Percentiles rank a stretch among this genome's conserved stretches.
Evolutionary conservation across 2,329 filamentous ascomycete genomes (phyloP).

Genomic region (Hypomyces perniciosus): DNA sequence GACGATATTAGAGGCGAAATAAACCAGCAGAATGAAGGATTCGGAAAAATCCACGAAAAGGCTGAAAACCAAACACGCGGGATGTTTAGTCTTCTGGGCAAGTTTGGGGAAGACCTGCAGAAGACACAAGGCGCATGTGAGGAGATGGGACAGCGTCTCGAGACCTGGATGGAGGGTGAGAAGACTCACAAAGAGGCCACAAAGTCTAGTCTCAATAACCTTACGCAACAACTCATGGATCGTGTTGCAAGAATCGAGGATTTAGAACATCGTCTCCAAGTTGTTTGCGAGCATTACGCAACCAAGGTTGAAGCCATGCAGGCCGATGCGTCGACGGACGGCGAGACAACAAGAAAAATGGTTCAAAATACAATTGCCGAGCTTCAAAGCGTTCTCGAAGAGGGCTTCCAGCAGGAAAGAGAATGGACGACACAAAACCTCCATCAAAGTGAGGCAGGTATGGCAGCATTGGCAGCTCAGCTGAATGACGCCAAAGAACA

Average conservation of each 20-base stretch:
- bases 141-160: slow-evolving; percentile 14
- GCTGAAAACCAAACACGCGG: background rate
- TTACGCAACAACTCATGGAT: slow-evolving; percentile 16
- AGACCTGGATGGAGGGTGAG: slow-evolving; percentile 9
- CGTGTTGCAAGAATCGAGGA: slow-evolving; percentile 18
- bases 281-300: slow-evolving; percentile 15
- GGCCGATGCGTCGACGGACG: slow-evolving; percentile 6
- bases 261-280: slow-evolving; percentile 18
- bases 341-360: slow-evolving; percentile 13
- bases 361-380: slow-evolving; percentile 16
- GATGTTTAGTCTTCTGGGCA: background rate
- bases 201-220: slow-evolving; percentile 9
- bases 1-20: slow-evolving; percentile 1
- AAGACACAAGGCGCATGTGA: slow-evolving; percentile 13
- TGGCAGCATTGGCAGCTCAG: slow-evolving; percentile 8
- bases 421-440: slow-evolving; percentile 15
- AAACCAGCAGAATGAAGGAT: background rate
- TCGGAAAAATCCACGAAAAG: background rate
- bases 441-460: background rate
- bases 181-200: slow-evolving; percentile 4
- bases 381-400: slow-evolving; percentile 18
- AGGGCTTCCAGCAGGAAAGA: slow-evolving; percentile 19
- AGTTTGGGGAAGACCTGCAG: background rate
- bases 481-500: slow-evolving; percentile 18
- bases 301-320: slow-evolving; percentile 17